phyloP scores from a whole-genome alignment of 306 rosid species.

The Quercus berberidifolia region DNA sequence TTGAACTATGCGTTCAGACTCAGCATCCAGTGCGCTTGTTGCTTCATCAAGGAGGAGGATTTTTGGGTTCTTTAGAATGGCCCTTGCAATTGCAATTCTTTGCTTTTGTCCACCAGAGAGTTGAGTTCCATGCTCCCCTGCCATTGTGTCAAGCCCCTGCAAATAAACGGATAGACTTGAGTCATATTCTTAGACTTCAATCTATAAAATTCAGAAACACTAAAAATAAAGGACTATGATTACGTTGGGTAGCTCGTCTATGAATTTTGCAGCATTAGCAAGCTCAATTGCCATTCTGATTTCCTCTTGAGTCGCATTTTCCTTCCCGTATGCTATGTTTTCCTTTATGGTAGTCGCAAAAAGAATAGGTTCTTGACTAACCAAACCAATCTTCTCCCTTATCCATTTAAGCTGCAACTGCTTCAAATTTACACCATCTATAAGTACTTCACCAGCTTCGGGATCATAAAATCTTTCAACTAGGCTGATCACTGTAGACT shows the following conservation, averaged over 20 bases:
- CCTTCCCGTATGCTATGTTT: slow-evolving; percentile 82
- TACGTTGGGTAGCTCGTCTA: slow-evolving; percentile 69
- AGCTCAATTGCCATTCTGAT: slow-evolving; percentile 55
- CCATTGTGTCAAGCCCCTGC: slow-evolving; percentile 81
- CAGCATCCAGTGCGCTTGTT: slow-evolving; percentile 86
- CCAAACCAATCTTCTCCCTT: slow-evolving; percentile 79
- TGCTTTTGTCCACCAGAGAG: slow-evolving; percentile 98
- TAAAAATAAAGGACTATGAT: background rate
- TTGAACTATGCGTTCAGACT: slow-evolving; percentile 89
- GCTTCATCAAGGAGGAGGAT: slow-evolving; percentile 95
- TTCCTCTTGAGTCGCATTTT: slow-evolving; percentile 69
- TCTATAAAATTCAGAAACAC: too few species aligned
- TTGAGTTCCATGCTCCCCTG: slow-evolving; percentile 87
- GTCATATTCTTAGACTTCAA: background rate
- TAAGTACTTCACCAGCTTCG: slow-evolving; percentile 68
- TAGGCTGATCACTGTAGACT: slow-evolving; percentile 73
- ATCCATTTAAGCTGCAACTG: slow-evolving; percentile 60
- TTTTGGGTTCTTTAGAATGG: slow-evolving; percentile 83
- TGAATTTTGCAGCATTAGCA: slow-evolving; percentile 86
- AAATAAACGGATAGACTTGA: background rate
- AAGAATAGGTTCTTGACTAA: slow-evolving; percentile 79
- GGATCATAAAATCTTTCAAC: slow-evolving; percentile 92
- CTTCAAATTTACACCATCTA: slow-evolving; percentile 73
- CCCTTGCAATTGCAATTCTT: slow-evolving; percentile 93
- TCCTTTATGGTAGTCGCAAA: slow-evolving; percentile 63